Base-by-base conservation (phyloP, 495 filamentous ascomycete genomes). In the Extremus antarcticus region DNA sequence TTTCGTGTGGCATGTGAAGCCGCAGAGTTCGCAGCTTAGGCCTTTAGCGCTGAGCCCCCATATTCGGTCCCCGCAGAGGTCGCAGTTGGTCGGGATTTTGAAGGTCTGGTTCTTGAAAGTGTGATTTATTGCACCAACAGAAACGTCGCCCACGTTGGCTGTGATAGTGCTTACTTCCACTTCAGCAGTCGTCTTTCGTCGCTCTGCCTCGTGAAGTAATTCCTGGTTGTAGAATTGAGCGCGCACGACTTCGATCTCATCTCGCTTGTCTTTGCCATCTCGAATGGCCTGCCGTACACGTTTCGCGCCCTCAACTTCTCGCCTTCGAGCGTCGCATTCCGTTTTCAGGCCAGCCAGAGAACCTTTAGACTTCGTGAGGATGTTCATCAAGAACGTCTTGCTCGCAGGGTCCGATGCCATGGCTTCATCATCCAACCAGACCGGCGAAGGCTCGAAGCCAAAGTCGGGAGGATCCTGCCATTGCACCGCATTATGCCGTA, bases 41-140 rank as follows among this genome's bases (percentile, higher is more conserved):
- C 94, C 92, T 70, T 97, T 97, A 22, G 92, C 92, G 1, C 86
- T 89, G 15, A 99, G 66, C 2, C 92, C 92, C 92, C 92, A 97
- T 65, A 97, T 95, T 10, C 91, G 79, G 60, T 99, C 92, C 3
- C 89, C 88, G 59, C 92, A 99, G 3, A 95, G 76, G 64, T 99
- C 91, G 69, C 92, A 99, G 66, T 96, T 97, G 3, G 92, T 99
- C 0, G 94, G 94, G 51, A 99, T 94, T 65, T 95, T 97, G 77
- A 96, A 97, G 0, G 90, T 97, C 61, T 95, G 87, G 32, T 88
- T 84, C 67, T 91, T 92, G 78, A 99, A 97, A 61, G 91, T 90
- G 69, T 99, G 92, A 60, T 87, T 94, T 64, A 86, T 86, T 7
- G 90, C 88, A 10, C 94, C 90, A 2, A 94, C 68, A 0, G 90